Conservation (phyloP, 306 rosid species). For the Dicorynia guianensis region DNA sequence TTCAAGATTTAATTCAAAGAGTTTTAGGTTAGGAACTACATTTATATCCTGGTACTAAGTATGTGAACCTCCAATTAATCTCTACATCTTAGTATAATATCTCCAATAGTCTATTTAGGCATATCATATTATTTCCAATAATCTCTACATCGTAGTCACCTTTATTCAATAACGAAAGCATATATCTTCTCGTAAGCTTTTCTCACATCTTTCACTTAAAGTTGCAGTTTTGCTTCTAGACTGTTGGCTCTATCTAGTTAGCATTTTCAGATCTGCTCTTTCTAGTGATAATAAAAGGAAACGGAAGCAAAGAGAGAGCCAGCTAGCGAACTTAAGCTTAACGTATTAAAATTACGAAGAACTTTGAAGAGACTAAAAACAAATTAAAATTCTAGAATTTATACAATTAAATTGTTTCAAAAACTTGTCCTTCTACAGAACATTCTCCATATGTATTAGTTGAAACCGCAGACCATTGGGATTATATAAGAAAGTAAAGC, state of each 20-base stretch:
- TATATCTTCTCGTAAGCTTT: background rate
- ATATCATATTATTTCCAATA: background rate
- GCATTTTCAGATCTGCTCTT: slow-evolving; percentile 41
- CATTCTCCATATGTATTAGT: background rate
- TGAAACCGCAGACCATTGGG: background rate
- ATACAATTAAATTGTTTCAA: background rate
- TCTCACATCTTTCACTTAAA: slow-evolving; percentile 2
- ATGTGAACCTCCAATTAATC: slow-evolving; percentile 9
- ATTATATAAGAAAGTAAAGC: background rate
- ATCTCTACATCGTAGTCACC: background rate
- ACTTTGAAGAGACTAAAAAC: background rate
- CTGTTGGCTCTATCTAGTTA: slow-evolving; percentile 11
- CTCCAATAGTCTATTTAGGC: background rate
- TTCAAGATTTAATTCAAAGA: background rate
- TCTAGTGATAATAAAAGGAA: background rate
- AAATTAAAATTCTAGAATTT: background rate
- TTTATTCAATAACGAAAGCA: background rate
- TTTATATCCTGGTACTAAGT: background rate
- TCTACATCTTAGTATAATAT: background rate
- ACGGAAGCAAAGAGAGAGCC: background rate
- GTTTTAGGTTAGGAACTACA: background rate
- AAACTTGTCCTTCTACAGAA: background rate
- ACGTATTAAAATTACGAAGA: background rate
- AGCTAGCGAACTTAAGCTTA: background rate
- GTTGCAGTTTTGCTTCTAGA: slow-evolving; percentile 6